These are phyloP conservation scores for Linnemannia elongata DNA, from an alignment of 192 early-diverging fungal species.

Conservation along the genomic window DNA sequence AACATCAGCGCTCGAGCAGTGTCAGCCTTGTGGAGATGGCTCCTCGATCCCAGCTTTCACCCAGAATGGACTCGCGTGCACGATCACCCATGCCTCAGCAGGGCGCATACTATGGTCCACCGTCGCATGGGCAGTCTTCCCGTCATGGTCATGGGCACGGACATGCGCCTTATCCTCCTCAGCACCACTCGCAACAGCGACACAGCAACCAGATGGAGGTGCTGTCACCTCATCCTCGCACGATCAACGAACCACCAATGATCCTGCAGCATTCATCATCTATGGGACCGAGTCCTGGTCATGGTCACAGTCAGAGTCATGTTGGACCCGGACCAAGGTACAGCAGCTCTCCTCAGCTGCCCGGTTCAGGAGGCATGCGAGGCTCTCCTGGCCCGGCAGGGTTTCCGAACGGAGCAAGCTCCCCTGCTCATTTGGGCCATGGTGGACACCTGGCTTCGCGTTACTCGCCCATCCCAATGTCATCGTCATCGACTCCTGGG, in stretches of 20 bases:
- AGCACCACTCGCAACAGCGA: conserved; percentile 8
- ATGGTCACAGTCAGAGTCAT: conserved; percentile 27
- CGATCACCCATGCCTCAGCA: conserved; percentile 45
- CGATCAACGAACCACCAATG: conserved; percentile 10
- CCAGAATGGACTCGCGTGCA: conserved; percentile 19
- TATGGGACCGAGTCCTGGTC: background rate
- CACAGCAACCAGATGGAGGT: conserved; percentile 36
- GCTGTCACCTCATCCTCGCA: conserved; percentile 26
- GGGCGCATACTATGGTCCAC: conserved; percentile 32
- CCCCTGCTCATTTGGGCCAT: conserved; percentile 41
- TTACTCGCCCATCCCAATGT: conserved; percentile 32
- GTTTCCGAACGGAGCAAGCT: conserved; percentile 17
- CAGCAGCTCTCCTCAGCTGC: conserved; percentile 47
- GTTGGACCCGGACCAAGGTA: conserved; percentile 34
- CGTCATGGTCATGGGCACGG: conserved; percentile 14
- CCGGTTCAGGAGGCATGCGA: conserved; percentile 22
- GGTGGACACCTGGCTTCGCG: conserved; percentile 27
- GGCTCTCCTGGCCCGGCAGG: conserved; percentile 36
- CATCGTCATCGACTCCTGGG: conserved; percentile 18
- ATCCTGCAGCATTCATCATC: conserved; percentile 21
- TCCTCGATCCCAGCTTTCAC: conserved; percentile 26
- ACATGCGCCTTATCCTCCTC: conserved; percentile 14
- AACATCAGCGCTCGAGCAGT: conserved; percentile 47
- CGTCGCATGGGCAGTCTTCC: conserved; percentile 12
- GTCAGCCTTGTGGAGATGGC: conserved; percentile 38